These are phyloP conservation scores for Vairimorpha ceranae DNA, from an alignment of 371 early-diverging fungal species.

Conservation along the genomic window DNA sequence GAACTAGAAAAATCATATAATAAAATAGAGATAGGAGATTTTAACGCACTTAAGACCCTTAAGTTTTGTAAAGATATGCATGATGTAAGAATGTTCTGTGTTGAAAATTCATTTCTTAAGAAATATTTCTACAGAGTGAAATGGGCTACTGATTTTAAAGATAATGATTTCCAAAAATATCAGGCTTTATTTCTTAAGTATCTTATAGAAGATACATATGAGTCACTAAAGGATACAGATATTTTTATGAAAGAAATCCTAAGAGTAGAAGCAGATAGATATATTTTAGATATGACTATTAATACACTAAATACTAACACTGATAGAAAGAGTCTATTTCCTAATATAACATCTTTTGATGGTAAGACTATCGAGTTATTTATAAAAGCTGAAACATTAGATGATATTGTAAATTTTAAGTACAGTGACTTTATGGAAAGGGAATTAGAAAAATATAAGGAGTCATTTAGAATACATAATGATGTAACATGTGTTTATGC, in stretches of 20 bases:
- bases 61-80: conserved; percentile 55
- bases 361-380: conserved; percentile 20
- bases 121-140: conserved; percentile 45
- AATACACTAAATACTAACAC: conserved; percentile 38
- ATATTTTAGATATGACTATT: conserved; percentile 57
- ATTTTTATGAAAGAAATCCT: conserved; percentile 51
- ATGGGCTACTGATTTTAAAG: conserved; percentile 48
- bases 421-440: conserved; percentile 18
- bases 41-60: conserved; percentile 52
- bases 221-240: conserved; percentile 21
- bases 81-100: conserved; percentile 58
- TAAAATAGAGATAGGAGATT: conserved; percentile 57
- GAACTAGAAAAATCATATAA: conserved; percentile 27
- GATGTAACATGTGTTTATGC: conserved; percentile 66
- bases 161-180: conserved; percentile 48
- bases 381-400: conserved; percentile 33
- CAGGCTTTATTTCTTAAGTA: conserved; percentile 47
- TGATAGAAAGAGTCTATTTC: conserved; percentile 47
- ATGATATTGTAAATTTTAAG: conserved; percentile 47
- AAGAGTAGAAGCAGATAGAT: conserved; percentile 55
- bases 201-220: conserved; percentile 38
- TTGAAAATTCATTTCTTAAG: conserved; percentile 56
- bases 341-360: conserved; percentile 33
- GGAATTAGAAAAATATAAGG: conserved; percentile 47
- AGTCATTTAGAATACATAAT: conserved; percentile 53